phyloP scores from a whole-genome alignment of 140 eudicot genomes.

The Senecio squalidus region DNA sequence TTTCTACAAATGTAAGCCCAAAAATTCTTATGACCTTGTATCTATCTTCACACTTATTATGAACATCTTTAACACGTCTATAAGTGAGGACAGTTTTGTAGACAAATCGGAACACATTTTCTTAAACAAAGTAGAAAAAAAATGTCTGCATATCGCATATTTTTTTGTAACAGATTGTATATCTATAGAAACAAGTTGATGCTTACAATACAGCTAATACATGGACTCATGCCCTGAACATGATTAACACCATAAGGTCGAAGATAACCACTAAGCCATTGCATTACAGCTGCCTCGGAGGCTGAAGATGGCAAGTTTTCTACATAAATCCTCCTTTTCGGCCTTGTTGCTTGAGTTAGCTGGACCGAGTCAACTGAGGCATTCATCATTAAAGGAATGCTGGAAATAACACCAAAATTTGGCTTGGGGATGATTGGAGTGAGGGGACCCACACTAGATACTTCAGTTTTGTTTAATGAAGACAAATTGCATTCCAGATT shows the following conservation, averaged over 20 bases:
- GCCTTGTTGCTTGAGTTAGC: constrained; percentile 96
- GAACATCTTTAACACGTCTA: no score
- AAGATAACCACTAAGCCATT: constrained; percentile 60
- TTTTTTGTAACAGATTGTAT: no score
- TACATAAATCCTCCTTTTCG: constrained; percentile 89
- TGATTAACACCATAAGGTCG: constrained; percentile 66
- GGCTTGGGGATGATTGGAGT: constrained; percentile 33
- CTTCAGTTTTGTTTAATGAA: constrained; percentile 36
- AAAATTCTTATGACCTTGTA: no score
- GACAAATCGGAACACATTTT: no score
- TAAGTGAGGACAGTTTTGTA: no score
- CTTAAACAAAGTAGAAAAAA: no score
- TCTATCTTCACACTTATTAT: no score
- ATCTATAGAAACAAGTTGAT: constrained; percentile 2
- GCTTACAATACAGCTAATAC: constrained; percentile 93
- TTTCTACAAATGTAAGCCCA: no score
- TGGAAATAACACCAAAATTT: constrained; percentile 33
- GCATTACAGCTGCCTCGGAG: constrained; percentile 67
- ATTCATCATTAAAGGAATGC: constrained; percentile 35
- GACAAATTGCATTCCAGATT: constrained; percentile 29
- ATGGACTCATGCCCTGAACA: constrained; percentile 65
- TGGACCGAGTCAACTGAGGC: constrained; percentile 75
- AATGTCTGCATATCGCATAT: no score
- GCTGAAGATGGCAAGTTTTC: constrained; percentile 82
- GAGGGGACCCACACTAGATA: constrained; percentile 22